These are phyloP conservation scores for Ogataea hybrid DNA, from an alignment of 1,139 yeast species.

Conservation along the genomic window DNA sequence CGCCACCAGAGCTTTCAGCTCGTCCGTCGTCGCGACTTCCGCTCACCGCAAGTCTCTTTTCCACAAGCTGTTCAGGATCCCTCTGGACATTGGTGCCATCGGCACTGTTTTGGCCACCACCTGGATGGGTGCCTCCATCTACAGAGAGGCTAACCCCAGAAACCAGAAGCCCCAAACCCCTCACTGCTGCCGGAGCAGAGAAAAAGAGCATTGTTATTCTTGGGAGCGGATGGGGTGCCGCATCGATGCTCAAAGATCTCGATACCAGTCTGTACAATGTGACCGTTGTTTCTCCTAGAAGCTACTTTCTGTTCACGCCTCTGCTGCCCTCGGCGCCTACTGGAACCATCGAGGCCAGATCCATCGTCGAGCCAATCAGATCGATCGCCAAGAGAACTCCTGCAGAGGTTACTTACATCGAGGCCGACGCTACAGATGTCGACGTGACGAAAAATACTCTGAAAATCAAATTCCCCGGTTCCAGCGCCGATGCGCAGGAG, in stretches of 20 bases:
- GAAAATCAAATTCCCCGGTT: slow-evolving; percentile 46
- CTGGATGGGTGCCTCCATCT: slow-evolving; percentile 42
- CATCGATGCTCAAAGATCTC: slow-evolving; percentile 75
- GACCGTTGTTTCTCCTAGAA: slow-evolving; percentile 87
- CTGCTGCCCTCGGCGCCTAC: slow-evolving; percentile 92
- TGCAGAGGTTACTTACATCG: slow-evolving; percentile 81
- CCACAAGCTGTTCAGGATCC: slow-evolving; percentile 25
- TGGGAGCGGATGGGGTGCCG: slow-evolving; percentile 96
- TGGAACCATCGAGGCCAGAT: slow-evolving; percentile 87
- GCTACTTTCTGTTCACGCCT: slow-evolving; percentile 93
- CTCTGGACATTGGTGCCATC: slow-evolving; percentile 25
- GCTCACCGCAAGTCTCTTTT: slow-evolving; percentile 19
- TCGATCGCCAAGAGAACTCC: slow-evolving; percentile 68
- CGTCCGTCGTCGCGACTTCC: slow-evolving; percentile 14
- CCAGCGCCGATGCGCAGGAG: slow-evolving; percentile 36
- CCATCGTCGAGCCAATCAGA: slow-evolving; percentile 85
- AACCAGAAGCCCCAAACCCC: slow-evolving; percentile 58
- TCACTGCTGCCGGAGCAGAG: slow-evolving; percentile 60
- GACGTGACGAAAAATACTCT: slow-evolving; percentile 66
- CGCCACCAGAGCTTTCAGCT: slow-evolving; percentile 21
- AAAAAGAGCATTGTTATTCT: slow-evolving; percentile 84
- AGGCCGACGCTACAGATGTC: slow-evolving; percentile 85
- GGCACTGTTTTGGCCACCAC: slow-evolving; percentile 30
- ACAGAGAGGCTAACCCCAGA: slow-evolving; percentile 56
- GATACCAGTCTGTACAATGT: slow-evolving; percentile 88